phyloP scores from a whole-genome alignment of 352 stramenopile genomes.

The Pythium phragmiticola region DNA sequence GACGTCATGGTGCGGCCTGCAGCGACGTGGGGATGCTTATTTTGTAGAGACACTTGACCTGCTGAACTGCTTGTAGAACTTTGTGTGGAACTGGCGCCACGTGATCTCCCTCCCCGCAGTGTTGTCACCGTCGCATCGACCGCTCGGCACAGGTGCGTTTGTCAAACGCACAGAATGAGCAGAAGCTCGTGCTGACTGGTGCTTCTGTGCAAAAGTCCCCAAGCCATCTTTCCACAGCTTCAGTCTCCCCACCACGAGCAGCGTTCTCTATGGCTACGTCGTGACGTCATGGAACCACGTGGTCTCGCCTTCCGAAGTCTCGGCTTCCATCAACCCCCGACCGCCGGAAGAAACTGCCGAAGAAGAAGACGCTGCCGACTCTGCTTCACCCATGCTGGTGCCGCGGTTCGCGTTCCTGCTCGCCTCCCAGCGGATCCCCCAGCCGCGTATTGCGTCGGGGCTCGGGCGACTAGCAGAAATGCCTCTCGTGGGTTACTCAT shows the following conservation, averaged over 20 bases:
- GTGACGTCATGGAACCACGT: slow-evolving; percentile 34
- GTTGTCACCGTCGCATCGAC: slow-evolving; percentile 30
- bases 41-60: background rate
- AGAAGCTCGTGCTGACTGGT: background rate
- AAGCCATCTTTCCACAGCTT: slow-evolving; percentile 46
- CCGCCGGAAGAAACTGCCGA: background rate
- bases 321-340: background rate
- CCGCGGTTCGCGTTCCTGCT: slow-evolving; percentile 18
- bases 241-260: slow-evolving; percentile 25
- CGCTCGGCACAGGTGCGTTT: slow-evolving; percentile 16
- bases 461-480: slow-evolving; percentile 1
- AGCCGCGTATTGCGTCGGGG: background rate
- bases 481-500: slow-evolving; percentile 1
- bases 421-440: background rate
- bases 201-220: slow-evolving; percentile 18
- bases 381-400: background rate
- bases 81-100: slow-evolving; percentile 40
- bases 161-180: background rate
- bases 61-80: slow-evolving; percentile 30
- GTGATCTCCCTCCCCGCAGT: slow-evolving; percentile 9
- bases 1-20: slow-evolving; percentile 14
- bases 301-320: background rate
- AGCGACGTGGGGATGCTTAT: background rate
- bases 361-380: background rate
- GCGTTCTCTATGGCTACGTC: slow-evolving; percentile 37